Base-by-base conservation (phyloP, 2,329 filamentous ascomycete genomes). In the Aspergillus aculeatinus region DNA sequence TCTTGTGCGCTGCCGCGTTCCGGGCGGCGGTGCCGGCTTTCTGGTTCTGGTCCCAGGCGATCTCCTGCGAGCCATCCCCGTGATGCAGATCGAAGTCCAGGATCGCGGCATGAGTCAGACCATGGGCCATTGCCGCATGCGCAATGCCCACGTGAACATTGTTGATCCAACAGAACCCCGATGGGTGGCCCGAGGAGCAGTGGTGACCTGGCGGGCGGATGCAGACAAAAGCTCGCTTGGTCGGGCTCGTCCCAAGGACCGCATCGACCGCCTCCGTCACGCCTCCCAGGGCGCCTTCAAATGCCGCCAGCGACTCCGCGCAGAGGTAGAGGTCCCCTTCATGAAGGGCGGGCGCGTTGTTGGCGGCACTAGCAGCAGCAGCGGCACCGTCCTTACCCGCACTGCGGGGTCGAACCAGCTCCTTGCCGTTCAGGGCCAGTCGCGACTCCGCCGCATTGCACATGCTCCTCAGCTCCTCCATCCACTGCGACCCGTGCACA, bases 91-190 rank as follows among this genome's bases (percentile, higher is more conserved):
- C 92, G 72, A 96, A 94, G 72, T 96, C 92, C 65, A 96, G 87
- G 63, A 96, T 98, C 11, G 92, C 95, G 0, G 93, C 94, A 74
- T 99, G 95, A 0, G 94, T 98, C 29, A 98, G 79, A 0, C 90
- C 92, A 71, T 99, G 90, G 44, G 84, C 85, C 63, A 94, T 86
- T 21, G 91, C 88, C 11, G 89, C 94, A 74, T 99, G 91, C 74
- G 96, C 90, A 65, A 99, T 96, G 0, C 94, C 95, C 23, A 99
- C 91, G 72, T 98, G 94, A 0, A 99, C 92, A 72, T 99, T 99
- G 76, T 99, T 99, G 54, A 99, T 80, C 94, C 95, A 99, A 79
- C 95, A 99, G 73, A 99, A 99, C 0, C 95, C 95, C 2, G 94
- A 97, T 0, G 95, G 95, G 68, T 89, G 89, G 53, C 89, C 86